These are phyloP conservation scores for Xylaria sp. DNA, from an alignment of 2,329 filamentous ascomycete genomes.

Conservation along the genomic window DNA sequence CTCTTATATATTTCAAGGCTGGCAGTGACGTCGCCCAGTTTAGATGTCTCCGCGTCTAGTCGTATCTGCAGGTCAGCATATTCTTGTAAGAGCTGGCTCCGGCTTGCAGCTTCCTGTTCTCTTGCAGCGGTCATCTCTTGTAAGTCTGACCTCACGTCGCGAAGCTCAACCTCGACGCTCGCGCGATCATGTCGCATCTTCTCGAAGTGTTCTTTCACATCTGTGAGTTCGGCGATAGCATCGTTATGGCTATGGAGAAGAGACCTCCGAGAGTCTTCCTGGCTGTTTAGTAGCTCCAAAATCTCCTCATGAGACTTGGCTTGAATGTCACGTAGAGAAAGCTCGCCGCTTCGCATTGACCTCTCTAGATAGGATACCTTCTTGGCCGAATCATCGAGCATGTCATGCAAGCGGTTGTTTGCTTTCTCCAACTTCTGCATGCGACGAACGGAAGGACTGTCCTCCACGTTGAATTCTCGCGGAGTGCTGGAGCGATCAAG, in stretches of 20 bases:
- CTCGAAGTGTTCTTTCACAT: conserved; percentile 87
- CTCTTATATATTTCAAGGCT: conserved; percentile 90
- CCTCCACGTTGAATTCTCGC: conserved; percentile 68
- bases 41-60: conserved; percentile 86
- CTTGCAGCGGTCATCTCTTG: conserved; percentile 78
- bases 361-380: conserved; percentile 91
- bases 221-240: conserved; percentile 81
- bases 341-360: conserved; percentile 82
- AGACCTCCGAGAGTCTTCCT: conserved; percentile 85
- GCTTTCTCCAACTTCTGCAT: conserved; percentile 92
- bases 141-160: conserved; percentile 82
- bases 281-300: conserved; percentile 88
- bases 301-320: conserved; percentile 94
- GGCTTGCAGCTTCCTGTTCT: conserved; percentile 87
- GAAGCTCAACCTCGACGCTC: conserved; percentile 81
- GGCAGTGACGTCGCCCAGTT: conserved; percentile 80
- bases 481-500: conserved; percentile 71
- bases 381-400: conserved; percentile 91
- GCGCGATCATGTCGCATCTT: conserved; percentile 82
- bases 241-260: conserved; percentile 85
- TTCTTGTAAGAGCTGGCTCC: conserved; percentile 87
- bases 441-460: conserved; percentile 78
- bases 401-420: conserved; percentile 89
- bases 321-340: conserved; percentile 89
- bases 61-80: conserved; percentile 93